A percentile compares a stretch with the other conserved stretches of the same genome.
Evolutionary conservation across 257 asterid genomes (phyloP).

Genomic region (Parsonsia alboflavescens): DNA sequence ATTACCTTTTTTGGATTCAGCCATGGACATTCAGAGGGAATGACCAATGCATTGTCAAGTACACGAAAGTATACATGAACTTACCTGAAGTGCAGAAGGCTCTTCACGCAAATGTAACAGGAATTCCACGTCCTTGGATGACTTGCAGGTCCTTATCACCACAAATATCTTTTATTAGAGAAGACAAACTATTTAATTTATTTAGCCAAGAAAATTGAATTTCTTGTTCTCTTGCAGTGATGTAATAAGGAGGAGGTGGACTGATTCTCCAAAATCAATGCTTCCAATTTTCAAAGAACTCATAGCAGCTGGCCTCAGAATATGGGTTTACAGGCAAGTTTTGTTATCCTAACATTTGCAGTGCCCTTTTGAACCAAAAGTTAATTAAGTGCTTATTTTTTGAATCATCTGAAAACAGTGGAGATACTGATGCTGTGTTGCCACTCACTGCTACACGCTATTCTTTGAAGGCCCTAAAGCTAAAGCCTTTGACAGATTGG

Average conservation of each 20-base stretch:
- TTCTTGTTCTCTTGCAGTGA: slow-evolving; percentile 30
- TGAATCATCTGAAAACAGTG: slow-evolving; percentile 31
- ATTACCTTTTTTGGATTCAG: slow-evolving; percentile 18
- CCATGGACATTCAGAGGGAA: slow-evolving; percentile 58
- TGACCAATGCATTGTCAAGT: slow-evolving; percentile 47
- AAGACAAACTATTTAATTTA: no score
- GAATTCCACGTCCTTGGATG: slow-evolving; percentile 43
- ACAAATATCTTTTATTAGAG: no score
- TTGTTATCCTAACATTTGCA: no score
- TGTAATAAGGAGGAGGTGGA: slow-evolving; percentile 45
- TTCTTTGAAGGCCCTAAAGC: slow-evolving; percentile 41
- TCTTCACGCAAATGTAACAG: slow-evolving; percentile 46
- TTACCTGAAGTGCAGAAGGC: slow-evolving; percentile 53
- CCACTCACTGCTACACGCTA: slow-evolving; percentile 63
- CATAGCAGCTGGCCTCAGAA: slow-evolving; percentile 45
- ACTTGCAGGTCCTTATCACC: slow-evolving; percentile 43
- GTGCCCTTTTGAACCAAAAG: no score
- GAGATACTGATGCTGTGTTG: slow-evolving; percentile 56
- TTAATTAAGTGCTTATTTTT: not conserved
- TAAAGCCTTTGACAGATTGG: slow-evolving; percentile 35
- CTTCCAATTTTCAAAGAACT: slow-evolving; percentile 52
- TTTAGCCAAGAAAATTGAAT: no score
- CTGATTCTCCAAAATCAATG: slow-evolving; percentile 58
- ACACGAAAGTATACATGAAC: slow-evolving; percentile 51
- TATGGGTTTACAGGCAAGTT: slow-evolving; percentile 64